These are phyloP conservation scores for Trichoderma reesei DNA, from an alignment of 495 filamentous ascomycete genomes.

Conservation along the genomic window DNA sequence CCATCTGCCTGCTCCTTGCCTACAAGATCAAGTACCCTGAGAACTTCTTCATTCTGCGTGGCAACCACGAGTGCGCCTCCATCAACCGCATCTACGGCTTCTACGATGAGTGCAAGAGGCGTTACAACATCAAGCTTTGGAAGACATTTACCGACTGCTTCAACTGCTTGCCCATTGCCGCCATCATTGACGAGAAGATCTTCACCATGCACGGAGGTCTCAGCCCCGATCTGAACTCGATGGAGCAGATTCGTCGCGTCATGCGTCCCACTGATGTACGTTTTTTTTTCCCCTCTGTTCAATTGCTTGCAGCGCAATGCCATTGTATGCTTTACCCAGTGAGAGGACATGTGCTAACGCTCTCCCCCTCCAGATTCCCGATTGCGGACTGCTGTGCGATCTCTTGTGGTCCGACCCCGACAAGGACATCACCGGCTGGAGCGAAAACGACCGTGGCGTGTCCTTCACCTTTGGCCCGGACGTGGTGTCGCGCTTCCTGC, in stretches of 20 bases:
- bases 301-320: neutral
- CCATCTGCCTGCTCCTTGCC: constrained; percentile 92
- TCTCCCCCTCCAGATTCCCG: constrained; percentile 66
- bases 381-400: constrained; percentile 96
- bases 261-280: constrained; percentile 98
- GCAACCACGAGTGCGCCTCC: constrained; percentile 98
- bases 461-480: constrained; percentile 99
- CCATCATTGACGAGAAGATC: constrained; percentile 99
- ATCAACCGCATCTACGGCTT: constrained; percentile 99
- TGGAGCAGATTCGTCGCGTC: constrained; percentile 98
- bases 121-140: constrained; percentile 99
- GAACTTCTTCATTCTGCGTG: constrained; percentile 98
- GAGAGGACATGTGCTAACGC: constrained; percentile 20
- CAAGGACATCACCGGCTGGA: constrained; percentile 99
- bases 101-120: constrained; percentile 98
- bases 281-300: constrained; percentile 15
- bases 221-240: constrained; percentile 95
- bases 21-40: constrained; percentile 99
- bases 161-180: constrained; percentile 98
- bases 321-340: constrained; percentile 13
- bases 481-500: constrained; percentile 94
- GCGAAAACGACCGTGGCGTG: constrained; percentile 96
- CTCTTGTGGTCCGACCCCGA: constrained; percentile 97
- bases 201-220: constrained; percentile 99
- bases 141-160: constrained; percentile 99